Evolutionary conservation across 2,329 filamentous ascomycete genomes (phyloP).

Genomic region (Microdochium bolleyi): DNA sequence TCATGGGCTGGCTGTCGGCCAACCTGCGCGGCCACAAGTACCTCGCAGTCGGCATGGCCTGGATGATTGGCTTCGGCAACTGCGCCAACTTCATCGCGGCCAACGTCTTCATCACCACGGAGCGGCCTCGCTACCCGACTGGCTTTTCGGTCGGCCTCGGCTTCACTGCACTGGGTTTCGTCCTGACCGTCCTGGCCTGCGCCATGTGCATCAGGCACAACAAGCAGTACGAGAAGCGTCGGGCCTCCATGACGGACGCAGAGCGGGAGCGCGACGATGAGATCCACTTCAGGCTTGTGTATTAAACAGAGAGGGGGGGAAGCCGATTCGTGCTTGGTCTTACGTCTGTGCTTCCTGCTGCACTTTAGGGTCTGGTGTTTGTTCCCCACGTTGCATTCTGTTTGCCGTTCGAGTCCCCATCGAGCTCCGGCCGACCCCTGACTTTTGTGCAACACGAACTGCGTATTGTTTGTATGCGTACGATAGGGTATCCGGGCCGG

Average conservation of each 20-base stretch:
- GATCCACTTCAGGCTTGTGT: slow-evolving; percentile 15
- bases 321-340: not conserved
- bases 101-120: slow-evolving; percentile 29
- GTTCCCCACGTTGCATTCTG: too few species aligned
- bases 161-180: slow-evolving; percentile 13
- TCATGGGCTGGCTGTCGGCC: slow-evolving; percentile 26
- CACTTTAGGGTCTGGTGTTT: too few species aligned
- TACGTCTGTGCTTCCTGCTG: not conserved
- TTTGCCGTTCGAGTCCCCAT: too few species aligned
- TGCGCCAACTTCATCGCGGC: slow-evolving; percentile 31
- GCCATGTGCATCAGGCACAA: slow-evolving; percentile 9
- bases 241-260: slow-evolving; percentile 10
- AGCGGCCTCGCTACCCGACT: slow-evolving; percentile 26
- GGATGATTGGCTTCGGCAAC: slow-evolving; percentile 33
- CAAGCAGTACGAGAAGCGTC: slow-evolving; percentile 8
- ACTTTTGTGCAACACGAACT: too few species aligned
- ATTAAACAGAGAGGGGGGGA: slow-evolving; percentile 4
- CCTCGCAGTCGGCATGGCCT: slow-evolving; percentile 29
- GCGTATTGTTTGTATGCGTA: too few species aligned
- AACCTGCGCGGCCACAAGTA: slow-evolving; percentile 30
- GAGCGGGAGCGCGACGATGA: slow-evolving; percentile 13
- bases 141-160: slow-evolving; percentile 27
- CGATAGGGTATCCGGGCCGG: too few species aligned
- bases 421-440: too few species aligned
- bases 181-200: slow-evolving; percentile 6